These are phyloP conservation scores for Colletotrichum spaethianum DNA, from an alignment of 2,329 filamentous ascomycete species.

Conservation along the genomic window DNA sequence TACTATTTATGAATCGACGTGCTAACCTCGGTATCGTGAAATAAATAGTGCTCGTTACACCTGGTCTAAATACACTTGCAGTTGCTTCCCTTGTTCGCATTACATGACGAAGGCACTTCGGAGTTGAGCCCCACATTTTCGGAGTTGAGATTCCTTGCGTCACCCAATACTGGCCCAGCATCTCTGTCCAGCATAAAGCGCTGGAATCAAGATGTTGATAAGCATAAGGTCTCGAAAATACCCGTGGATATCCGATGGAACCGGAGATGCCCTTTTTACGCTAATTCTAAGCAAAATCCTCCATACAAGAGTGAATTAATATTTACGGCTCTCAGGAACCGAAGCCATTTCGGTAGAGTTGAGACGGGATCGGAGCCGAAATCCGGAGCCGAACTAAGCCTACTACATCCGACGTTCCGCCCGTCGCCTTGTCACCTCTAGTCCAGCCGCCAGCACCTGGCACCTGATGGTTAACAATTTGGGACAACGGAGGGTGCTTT, in stretches of 20 bases:
- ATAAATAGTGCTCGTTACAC: too few relatives aligned
- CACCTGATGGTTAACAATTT: neutral
- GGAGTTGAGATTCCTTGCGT: constrained; percentile 13
- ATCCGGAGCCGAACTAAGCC: neutral
- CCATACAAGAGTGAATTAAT: neutral
- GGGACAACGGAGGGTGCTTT: neutral
- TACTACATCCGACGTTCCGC: neutral
- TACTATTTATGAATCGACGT: too few relatives aligned
- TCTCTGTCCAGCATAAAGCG: too few relatives aligned
- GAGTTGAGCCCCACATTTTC: constrained; percentile 32
- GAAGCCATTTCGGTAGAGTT: neutral
- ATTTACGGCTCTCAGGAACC: neutral
- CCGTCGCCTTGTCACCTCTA: rapidly evolving
- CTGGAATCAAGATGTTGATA: neutral
- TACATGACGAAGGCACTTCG: constrained; percentile 6
- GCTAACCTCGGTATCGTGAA: too few relatives aligned
- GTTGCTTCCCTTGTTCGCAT: neutral
- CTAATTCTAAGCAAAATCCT: neutral
- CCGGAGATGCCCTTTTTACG: too few relatives aligned
- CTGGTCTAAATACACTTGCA: neutral
- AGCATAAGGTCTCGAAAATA: neutral
- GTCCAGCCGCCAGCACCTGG: rapidly evolving
- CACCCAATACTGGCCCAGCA: neutral
- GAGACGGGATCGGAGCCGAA: neutral
- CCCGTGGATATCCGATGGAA: neutral